Evolutionary conservation across 2,329 filamentous ascomycete genomes (phyloP), one percentile per base, ranked within the genome.

Genomic region (Leptographium lundbergii): DNA sequence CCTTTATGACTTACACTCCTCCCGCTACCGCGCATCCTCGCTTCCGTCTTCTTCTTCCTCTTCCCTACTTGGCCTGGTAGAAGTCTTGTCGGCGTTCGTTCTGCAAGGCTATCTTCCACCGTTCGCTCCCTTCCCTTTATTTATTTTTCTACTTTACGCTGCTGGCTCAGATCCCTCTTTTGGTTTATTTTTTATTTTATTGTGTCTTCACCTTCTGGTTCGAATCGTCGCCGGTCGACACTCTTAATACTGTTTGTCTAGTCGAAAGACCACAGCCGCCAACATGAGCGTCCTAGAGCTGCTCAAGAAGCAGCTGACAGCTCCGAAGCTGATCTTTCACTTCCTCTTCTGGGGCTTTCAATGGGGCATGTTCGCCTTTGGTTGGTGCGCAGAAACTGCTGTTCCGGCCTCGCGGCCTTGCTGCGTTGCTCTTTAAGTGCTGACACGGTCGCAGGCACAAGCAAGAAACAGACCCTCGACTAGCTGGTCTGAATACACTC

Each of bases 281-380:
- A 77, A 70, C 58, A 77, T 72, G 74, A 63, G 65, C 64, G 60
- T 73, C 61, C 54, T 67, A 61, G 64, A 65, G 29, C 66, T 81
- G 63, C 63, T 84, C 63, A 79, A 76, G 71, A 83, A 84, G 72
- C 84, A 91, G 73, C 80, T 91, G 61, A 84, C 82, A 58, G 72
- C 80, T 19, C 76, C 79, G 57, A 95, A 95, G 72, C 70, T 95
- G 59, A 61, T 87, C 54, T 96, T 95, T 72, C 87, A 95, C 70
- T 66, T 89, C 64, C 71, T 94, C 56, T 96, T 95, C 70, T 92
- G 90, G 85, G 80, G 78, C 4, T 75, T 89, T 50, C 91, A 96
- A 69, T 84, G 84, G 71, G 85, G 78, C 27, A 71, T 95, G n/a
- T 96, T 96, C 70, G 86, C 81, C 50, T 81, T 84, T 67, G 91